Evolutionary conservation across 2,329 filamentous ascomycete species (phyloP), one percentile per base, ranked within the genome.

Genomic region (Gnomoniopsis sp.): DNA sequence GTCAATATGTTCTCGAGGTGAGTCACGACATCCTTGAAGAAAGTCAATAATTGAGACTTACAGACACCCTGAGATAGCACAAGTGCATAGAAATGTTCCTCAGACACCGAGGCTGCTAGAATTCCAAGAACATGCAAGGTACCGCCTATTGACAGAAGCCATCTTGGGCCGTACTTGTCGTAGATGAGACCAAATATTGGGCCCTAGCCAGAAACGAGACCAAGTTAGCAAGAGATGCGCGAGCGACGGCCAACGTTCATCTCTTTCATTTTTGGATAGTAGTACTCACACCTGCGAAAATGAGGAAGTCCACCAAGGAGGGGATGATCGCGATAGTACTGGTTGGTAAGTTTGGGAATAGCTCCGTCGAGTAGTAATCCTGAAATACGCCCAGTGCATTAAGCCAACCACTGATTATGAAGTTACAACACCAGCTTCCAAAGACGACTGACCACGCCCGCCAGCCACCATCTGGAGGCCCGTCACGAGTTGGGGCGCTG

Each of bases 171-270:
- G 61, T 82, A 79, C 63, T 76, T 80, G 64, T 87, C 85, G 63
- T 79, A 85, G 1, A 84, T 58, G 52, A 78, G 79, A 1, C 85
- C 84, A 19, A 83, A 77, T 26, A 87, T 65, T 0, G 82, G 81
- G 0, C 83, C 82, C 49, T 61, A 43, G 30, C 6, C 15, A 6
- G 8, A 34, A n/a, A 17, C 19, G 23, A 15, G 14, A 21, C n/a
- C 14, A n/a, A 2, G 30, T 54, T 17, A 52, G 50, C n/a, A 43
- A 21, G 6, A n/a, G n/a, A n/a, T n/a, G n/a, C 23, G 0, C 4
- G 12, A 11, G 11, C 10, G 12, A 10, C 17, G 66, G n/a, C 34
- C 17, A 23, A 14, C 17, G 12, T 2, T 15, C 19, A 6, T 19
- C 19, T 36, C 26, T 21, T 3, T 3, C 7, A 12, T 14, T 41